Evolutionary conservation across 2,329 filamentous ascomycete genomes (phyloP).

Genomic region (Pleoardoris graminearum): DNA sequence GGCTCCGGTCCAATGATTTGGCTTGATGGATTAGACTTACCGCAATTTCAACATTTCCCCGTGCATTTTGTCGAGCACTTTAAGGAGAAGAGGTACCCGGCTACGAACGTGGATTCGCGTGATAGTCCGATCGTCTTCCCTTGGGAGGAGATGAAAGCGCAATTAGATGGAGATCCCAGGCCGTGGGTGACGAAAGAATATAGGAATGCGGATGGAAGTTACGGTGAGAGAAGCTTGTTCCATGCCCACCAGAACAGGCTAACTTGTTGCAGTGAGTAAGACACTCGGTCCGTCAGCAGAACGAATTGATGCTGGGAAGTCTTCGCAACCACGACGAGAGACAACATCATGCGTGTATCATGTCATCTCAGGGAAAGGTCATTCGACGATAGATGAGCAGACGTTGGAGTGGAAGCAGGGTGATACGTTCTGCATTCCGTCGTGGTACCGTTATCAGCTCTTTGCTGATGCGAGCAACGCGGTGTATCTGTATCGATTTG

Average conservation of each 20-base stretch:
- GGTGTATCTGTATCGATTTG: conserved; percentile 58
- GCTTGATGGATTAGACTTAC: conserved; percentile 61
- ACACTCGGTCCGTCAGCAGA: conserved; percentile 55
- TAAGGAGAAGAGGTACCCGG: conserved; percentile 53
- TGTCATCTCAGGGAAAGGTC: conserved; percentile 54
- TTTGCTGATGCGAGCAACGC: conserved; percentile 40
- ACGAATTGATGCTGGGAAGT: conserved; percentile 45
- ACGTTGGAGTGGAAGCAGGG: conserved; percentile 52
- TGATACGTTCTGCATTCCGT: conserved; percentile 60
- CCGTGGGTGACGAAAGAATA: conserved; percentile 4
- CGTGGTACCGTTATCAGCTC: conserved; percentile 58
- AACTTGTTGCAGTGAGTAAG: conserved; percentile 47
- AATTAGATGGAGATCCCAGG: conserved; percentile 39
- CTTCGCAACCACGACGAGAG: conserved; percentile 50
- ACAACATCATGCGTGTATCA: conserved; percentile 60
- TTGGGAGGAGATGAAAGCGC: conserved; percentile 52
- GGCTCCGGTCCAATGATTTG: conserved; percentile 59
- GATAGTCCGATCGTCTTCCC: conserved; percentile 54
- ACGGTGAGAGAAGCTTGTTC: background rate
- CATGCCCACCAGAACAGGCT: too few species aligned
- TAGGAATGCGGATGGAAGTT: conserved; percentile 5
- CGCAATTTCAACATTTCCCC: conserved; percentile 55
- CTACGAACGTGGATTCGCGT: conserved; percentile 48
- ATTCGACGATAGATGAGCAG: conserved; percentile 46
- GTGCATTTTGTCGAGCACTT: conserved; percentile 61